phyloP scores from a whole-genome alignment of 2,329 filamentous ascomycete species.

The Elsinoe perseae region DNA sequence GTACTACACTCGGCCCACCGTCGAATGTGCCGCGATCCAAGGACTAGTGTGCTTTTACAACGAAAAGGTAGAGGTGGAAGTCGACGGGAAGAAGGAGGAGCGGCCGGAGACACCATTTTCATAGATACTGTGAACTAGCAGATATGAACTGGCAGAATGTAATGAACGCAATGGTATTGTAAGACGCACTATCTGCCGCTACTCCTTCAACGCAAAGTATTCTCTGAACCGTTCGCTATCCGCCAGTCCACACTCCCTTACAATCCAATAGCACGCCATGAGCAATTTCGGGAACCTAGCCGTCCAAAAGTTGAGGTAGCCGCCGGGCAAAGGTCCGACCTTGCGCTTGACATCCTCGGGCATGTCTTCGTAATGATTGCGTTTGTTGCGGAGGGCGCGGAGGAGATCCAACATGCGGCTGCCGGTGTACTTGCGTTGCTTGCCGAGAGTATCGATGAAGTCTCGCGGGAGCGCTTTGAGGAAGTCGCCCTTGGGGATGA shows the following conservation, averaged over 20 bases:
- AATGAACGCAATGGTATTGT: neutral
- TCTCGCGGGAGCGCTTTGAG: constrained; percentile 64
- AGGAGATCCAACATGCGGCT: constrained; percentile 75
- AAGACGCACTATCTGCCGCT: neutral
- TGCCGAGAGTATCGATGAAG: constrained; percentile 83
- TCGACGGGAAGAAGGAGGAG: constrained; percentile 31
- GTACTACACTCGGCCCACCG: constrained; percentile 53
- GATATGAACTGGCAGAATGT: neutral
- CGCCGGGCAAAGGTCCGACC: constrained; percentile 66
- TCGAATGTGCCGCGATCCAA: constrained; percentile 49
- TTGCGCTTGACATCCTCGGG: constrained; percentile 63
- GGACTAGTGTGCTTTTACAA: constrained; percentile 57
- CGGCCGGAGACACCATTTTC: constrained; percentile 27
- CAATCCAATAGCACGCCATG: constrained; percentile 68
- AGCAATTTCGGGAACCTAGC: constrained; percentile 68
- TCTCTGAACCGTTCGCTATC: constrained; percentile 59
- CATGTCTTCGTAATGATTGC: constrained; percentile 97
- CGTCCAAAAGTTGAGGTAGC: constrained; percentile 77
- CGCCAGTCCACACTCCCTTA: constrained; percentile 59
- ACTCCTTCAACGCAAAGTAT: constrained; percentile 47
- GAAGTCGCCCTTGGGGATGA: constrained; percentile 55
- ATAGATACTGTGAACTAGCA: neutral
- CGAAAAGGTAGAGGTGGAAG: constrained; percentile 59
- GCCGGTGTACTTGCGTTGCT: constrained; percentile 91
- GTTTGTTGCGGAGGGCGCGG: constrained; percentile 86